Conservation (phyloP, 805 yeast genomes). For the Lipomyces oligophaga region DNA sequence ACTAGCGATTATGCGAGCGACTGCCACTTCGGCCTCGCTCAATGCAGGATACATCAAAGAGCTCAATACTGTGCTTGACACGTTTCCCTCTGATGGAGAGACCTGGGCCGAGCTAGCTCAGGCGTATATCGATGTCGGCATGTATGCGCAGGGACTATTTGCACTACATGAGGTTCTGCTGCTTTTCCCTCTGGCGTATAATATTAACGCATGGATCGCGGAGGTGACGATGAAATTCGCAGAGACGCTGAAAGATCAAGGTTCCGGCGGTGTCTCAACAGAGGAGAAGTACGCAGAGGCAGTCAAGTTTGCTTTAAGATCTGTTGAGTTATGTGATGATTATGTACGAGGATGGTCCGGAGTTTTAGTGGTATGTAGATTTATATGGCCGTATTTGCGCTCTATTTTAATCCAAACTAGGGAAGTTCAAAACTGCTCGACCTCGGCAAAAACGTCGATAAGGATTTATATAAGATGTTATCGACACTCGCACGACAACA, state of each 20-base stretch:
- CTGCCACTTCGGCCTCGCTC: slow-evolving; percentile 35
- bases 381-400: not conserved
- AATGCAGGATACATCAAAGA: slow-evolving; percentile 49
- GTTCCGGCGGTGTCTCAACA: slow-evolving; percentile 25
- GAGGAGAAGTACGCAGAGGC: slow-evolving; percentile 33
- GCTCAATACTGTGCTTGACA: slow-evolving; percentile 53
- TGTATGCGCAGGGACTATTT: slow-evolving; percentile 62
- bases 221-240: slow-evolving; percentile 40
- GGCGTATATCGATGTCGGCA: slow-evolving; percentile 57
- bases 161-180: slow-evolving; percentile 68
- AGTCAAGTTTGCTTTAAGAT: slow-evolving; percentile 54
- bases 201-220: slow-evolving; percentile 62
- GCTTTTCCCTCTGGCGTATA: slow-evolving; percentile 65
- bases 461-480: slow-evolving; percentile 36
- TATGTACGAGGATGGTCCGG: slow-evolving; percentile 76
- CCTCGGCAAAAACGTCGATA: slow-evolving; percentile 23
- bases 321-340: slow-evolving; percentile 71
- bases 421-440: slow-evolving; percentile 32
- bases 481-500: slow-evolving; percentile 39
- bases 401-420: not conserved
- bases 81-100: slow-evolving; percentile 69
- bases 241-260: slow-evolving; percentile 10
- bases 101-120: slow-evolving; percentile 76
- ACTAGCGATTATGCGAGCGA: slow-evolving; percentile 33
- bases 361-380: slow-evolving; percentile 39